Percentiles rank a stretch among this genome's conserved stretches.
phyloP scores from a whole-genome alignment of 2,329 filamentous ascomycete genomes.

The Tolypocladium paradoxum region DNA sequence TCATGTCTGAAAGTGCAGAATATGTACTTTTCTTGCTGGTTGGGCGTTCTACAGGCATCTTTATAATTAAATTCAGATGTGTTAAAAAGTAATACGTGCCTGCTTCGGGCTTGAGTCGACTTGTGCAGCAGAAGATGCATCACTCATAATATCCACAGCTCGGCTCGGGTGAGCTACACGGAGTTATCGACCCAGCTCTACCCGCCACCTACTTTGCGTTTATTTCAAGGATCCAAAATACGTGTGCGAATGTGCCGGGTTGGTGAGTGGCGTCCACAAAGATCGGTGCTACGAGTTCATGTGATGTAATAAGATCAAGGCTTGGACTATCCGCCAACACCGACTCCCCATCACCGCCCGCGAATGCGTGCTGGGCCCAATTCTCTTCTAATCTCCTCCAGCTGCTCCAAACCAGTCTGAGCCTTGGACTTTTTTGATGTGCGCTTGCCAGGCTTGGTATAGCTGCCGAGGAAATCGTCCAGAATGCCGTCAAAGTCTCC shows the following conservation, averaged over 20 bases:
- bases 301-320: not conserved
- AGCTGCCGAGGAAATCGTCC: slow-evolving; percentile 79
- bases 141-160: too few species aligned
- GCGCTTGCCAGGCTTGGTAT: slow-evolving; percentile 62
- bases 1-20: not conserved
- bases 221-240: too few species aligned
- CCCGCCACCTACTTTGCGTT: not conserved
- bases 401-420: slow-evolving; percentile 72
- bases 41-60: not conserved
- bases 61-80: not conserved
- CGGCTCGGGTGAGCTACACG: too few species aligned
- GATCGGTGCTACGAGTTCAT: not conserved
- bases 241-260: not conserved
- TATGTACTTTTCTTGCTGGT: not conserved
- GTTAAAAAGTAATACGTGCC: too few species aligned
- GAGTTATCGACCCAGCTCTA: not conserved
- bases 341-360: slow-evolving; percentile 7
- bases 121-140: too few species aligned
- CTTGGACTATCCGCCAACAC: not conserved
- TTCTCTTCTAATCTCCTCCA: slow-evolving; percentile 78
- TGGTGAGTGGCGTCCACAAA: not conserved
- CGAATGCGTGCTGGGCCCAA: slow-evolving; percentile 64
- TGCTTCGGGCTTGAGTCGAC: not conserved
- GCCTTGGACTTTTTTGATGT: slow-evolving; percentile 70
- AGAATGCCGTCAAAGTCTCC: slow-evolving; percentile 81